phyloP scores from a whole-genome alignment of 495 filamentous ascomycete species.

The Xylaria venustula region DNA sequence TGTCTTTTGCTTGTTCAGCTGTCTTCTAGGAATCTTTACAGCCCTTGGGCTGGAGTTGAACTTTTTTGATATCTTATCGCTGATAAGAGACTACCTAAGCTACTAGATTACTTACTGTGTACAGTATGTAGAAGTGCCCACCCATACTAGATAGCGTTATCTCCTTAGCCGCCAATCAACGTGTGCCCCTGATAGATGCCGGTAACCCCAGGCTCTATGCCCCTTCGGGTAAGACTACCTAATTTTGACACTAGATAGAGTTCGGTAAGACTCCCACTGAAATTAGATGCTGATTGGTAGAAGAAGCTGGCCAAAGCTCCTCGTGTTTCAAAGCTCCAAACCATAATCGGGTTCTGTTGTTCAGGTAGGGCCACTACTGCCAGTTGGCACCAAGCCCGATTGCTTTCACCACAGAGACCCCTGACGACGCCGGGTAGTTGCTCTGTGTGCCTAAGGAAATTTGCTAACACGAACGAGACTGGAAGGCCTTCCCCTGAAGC shows the following conservation, averaged over 20 bases:
- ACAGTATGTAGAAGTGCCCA: not conserved
- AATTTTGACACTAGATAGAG: too few species aligned
- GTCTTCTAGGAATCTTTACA: not conserved
- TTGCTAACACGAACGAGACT: constrained; percentile 29
- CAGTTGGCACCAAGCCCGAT: not conserved
- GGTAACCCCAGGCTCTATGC: not conserved
- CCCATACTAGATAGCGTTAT: too few species aligned
- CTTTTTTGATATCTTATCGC: constrained; percentile 33
- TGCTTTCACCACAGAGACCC: too few species aligned
- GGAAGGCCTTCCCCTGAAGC: constrained; percentile 38
- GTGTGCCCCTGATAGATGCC: not conserved
- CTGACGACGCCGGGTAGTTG: too few species aligned
- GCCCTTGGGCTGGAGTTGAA: not conserved
- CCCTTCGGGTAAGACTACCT: not conserved
- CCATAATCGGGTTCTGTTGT: not conserved
- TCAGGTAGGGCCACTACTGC: not conserved
- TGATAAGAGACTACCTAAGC: constrained; percentile 22
- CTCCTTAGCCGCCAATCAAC: too few species aligned
- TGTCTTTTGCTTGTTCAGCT: not conserved
- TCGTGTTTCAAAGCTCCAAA: constrained; percentile 23
- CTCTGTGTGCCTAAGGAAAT: constrained; percentile 29
- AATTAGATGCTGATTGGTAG: too few species aligned
- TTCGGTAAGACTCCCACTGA: too few species aligned
- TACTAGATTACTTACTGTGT: not conserved
- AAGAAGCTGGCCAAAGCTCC: constrained; percentile 29